Evolutionary conservation across 1,284 basidiomycete species (phyloP).

Genomic region (Ceratorhiza oryzae-sativae): DNA sequence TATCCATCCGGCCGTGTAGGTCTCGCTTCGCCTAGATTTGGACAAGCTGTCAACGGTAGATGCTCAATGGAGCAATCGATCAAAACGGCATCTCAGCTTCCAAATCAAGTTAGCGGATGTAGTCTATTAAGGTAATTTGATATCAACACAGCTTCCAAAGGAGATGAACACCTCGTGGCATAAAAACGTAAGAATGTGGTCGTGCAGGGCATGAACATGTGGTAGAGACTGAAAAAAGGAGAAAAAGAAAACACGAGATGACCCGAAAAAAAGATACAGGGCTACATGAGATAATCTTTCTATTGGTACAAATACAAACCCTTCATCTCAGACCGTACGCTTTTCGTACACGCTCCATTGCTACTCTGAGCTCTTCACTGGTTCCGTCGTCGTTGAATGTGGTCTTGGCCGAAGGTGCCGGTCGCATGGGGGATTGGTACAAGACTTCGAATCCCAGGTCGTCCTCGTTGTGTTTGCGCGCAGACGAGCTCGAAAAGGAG

Average conservation of each 20-base stretch:
- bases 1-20: too few relatives aligned
- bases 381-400: constrained; percentile 6
- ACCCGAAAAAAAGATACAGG: neutral
- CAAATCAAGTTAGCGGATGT: neutral
- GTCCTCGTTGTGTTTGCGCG: constrained; percentile 13
- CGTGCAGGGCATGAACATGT: neutral
- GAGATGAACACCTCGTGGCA: constrained; percentile 11
- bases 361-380: constrained; percentile 22
- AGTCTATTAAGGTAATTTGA: constrained; percentile 10
- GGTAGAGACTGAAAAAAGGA: neutral
- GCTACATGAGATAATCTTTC: neutral
- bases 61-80: neutral
- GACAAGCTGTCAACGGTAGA: neutral
- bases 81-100: neutral
- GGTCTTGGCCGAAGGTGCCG: constrained; percentile 5
- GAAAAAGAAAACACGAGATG: neutral
- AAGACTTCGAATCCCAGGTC: constrained; percentile 20
- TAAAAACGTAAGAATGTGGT: constrained; percentile 9
- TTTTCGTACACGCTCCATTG: constrained; percentile 34
- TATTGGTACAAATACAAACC: neutral
- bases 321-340: constrained; percentile 12
- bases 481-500: constrained; percentile 2
- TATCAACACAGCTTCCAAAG: neutral
- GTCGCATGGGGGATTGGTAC: constrained; percentile 8
- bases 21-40: too few relatives aligned